These are phyloP conservation scores for Aureobasidium musti DNA, from an alignment of 2,329 filamentous ascomycete genomes.

Conservation along the genomic window DNA sequence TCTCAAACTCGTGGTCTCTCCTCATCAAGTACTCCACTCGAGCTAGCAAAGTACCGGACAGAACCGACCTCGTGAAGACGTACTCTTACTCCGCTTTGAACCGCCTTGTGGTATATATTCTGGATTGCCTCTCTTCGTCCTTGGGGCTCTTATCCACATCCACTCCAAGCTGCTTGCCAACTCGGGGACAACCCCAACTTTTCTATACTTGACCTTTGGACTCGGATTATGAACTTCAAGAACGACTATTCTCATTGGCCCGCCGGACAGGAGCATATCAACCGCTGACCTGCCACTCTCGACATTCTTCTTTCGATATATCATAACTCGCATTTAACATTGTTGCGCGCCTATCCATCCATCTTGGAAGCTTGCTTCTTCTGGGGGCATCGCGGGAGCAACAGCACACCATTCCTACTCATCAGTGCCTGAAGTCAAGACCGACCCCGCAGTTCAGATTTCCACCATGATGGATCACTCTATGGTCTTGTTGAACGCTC, in stretches of 20 bases:
- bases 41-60: conserved; percentile 16
- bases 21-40: neutral
- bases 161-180: neutral
- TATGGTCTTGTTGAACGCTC: conserved; percentile 50
- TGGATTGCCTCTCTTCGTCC: neutral
- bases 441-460: neutral
- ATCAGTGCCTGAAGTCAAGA: too few relatives aligned
- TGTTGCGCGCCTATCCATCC: neutral
- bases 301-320: neutral
- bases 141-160: neutral
- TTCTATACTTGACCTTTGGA: neutral
- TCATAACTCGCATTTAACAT: neutral
- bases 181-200: conserved; percentile 7
- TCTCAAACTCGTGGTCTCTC: conserved; percentile 9
- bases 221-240: conserved; percentile 30
- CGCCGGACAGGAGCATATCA: conserved; percentile 51
- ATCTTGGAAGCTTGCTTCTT: conserved; percentile 1
- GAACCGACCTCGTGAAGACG: conserved; percentile 13
- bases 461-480: conserved; percentile 46
- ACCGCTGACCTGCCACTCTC: conserved; percentile 39
- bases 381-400: neutral
- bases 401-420: neutral
- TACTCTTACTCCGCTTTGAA: conserved; percentile 8
- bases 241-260: conserved; percentile 42
- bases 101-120: neutral